Percentiles rank a stretch among this genome's conserved stretches.
These are phyloP conservation scores for Hericium rajendrae DNA, from an alignment of 768 basidiomycete genomes.

Conservation along the genomic window DNA sequence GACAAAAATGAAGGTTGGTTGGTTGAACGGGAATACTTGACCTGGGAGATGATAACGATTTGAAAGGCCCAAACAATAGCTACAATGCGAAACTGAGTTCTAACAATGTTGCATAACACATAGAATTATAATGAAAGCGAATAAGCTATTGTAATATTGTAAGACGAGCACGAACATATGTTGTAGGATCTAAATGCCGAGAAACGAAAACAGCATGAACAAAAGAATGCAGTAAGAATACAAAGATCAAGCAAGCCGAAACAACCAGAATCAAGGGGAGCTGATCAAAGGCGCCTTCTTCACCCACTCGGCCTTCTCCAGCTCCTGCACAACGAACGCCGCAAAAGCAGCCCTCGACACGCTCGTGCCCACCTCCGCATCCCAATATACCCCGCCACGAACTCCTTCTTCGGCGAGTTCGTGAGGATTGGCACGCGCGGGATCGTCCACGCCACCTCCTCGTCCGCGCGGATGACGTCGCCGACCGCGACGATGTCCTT, in stretches of 20 bases:
- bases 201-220: too few species aligned
- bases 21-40: too few species aligned
- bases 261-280: slow-evolving; percentile 15
- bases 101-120: too few species aligned
- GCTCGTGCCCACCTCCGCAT: slow-evolving; percentile 39
- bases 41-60: too few species aligned
- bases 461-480: slow-evolving; percentile 40
- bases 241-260: neutral
- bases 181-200: too few species aligned
- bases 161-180: too few species aligned
- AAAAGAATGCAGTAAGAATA: neutral
- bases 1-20: too few species aligned
- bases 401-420: slow-evolving; percentile 32
- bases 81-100: too few species aligned
- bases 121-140: too few species aligned
- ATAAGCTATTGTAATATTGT: too few species aligned
- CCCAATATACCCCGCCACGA: slow-evolving; percentile 62
- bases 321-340: slow-evolving; percentile 47
- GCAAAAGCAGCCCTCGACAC: slow-evolving; percentile 53
- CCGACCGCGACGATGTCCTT: slow-evolving; percentile 60
- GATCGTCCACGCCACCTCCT: slow-evolving; percentile 58
- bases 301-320: slow-evolving; percentile 51
- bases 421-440: slow-evolving; percentile 58
- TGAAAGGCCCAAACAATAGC: too few species aligned
- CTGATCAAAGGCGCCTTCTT: slow-evolving; percentile 32